These are phyloP conservation scores for Pythium myriotylum DNA, from an alignment of 352 stramenopile species.

Conservation along the genomic window DNA sequence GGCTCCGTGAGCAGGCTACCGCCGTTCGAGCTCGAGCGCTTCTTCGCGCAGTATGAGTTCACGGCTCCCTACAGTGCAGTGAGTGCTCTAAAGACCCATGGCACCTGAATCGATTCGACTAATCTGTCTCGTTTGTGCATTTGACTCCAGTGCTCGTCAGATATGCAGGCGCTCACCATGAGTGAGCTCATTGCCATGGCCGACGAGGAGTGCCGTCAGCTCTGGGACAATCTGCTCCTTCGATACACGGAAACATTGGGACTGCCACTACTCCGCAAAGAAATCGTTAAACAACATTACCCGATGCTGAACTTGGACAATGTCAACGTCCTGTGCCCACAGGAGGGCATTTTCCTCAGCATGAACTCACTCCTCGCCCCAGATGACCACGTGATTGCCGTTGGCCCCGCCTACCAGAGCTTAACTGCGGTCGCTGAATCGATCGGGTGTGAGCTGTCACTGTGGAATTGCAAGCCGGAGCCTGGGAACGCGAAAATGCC, in stretches of 20 bases:
- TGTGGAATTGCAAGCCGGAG: conserved; percentile 33
- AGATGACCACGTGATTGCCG: conserved; percentile 54
- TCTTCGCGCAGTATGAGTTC: conserved; percentile 63
- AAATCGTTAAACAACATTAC: conserved; percentile 42
- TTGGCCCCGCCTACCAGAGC: conserved; percentile 59
- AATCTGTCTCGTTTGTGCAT: not conserved
- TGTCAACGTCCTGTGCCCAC: conserved; percentile 45
- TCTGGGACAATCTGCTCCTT: conserved; percentile 45
- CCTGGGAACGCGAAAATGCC: conserved; percentile 10
- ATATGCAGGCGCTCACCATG: conserved; percentile 45
- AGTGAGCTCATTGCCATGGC: conserved; percentile 40
- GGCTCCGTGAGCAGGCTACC: conserved; percentile 29
- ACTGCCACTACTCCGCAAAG: conserved; percentile 39
- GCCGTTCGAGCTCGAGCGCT: conserved; percentile 45
- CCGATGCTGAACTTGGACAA: conserved; percentile 25
- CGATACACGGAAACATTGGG: conserved; percentile 51
- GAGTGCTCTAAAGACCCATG: not conserved
- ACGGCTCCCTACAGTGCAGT: conserved; percentile 38
- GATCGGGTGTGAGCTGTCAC: conserved; percentile 41
- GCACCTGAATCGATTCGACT: too few species aligned
- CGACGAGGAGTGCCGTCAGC: conserved; percentile 40
- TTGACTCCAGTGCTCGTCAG: conserved; percentile 34
- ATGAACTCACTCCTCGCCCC: conserved; percentile 46
- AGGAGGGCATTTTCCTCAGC: conserved; percentile 68
- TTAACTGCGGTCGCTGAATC: conserved; percentile 39